Evolutionary conservation across 805 yeast species (phyloP), one percentile per base, ranked within the genome.

Genomic region (Allodekkera sacchari): DNA sequence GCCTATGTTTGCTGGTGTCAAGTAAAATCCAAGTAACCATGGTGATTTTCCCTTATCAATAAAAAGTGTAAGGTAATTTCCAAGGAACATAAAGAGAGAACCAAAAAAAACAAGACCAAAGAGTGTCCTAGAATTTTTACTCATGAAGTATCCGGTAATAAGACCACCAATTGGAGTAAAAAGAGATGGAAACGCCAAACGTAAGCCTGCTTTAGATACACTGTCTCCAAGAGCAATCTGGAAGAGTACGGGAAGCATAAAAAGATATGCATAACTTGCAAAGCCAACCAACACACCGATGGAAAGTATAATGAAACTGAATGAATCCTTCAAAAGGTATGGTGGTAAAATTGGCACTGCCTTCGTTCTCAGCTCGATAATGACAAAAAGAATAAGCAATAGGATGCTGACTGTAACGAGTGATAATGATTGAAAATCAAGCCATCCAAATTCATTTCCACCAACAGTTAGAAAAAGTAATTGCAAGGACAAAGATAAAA

Each of bases 151-250:
- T 0, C 68, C 70, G 1, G 68, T 54, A 6, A 53, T 44, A 13
- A 65, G 34, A 3, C 68, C 60, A 4, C 70, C 70, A 17, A 63
- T 50, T n/a, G 68, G 64, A 2, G 66, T 63, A 23, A 59, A 57
- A 12, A 59, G 31, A 3, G 68, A 56, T 4, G 68, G 70, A 13
- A 61, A 52, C 3, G 61, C 57, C 24, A 65, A 45, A 32, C 69
- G 44, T 13, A 63, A 41, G 3, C 70, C 70, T 5, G 67, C 64
- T 38, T 44, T 44, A 4, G 68, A 51, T 2, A 66, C 52, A 0
- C 64, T 34, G 38, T 64, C 68, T 3, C 59, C 63, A 11, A 60
- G 43, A 2, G 57, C 62, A 13, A 64, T 50, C 37, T 64, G 70
- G 30, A 65, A 63, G 22, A 63, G 49, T 18, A 63, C 44, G 1